Evolutionary conservation across 2,329 filamentous ascomycete species (phyloP).

Genomic region (Aspergillus chevalieri): DNA sequence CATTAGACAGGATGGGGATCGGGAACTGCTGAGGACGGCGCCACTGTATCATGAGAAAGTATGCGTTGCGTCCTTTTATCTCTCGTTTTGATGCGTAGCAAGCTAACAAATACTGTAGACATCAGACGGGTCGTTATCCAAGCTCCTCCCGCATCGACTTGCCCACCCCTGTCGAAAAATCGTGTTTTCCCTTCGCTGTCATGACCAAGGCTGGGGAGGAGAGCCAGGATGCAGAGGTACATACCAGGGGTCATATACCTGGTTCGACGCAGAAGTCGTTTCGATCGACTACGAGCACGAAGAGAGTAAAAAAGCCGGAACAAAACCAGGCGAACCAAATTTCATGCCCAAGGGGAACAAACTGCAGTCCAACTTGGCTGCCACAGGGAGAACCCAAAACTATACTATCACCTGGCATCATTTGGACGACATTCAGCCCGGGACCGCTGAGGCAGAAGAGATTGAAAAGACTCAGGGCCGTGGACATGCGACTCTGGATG

Average conservation of each 20-base stretch:
- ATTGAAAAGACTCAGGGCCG: constrained; percentile 26
- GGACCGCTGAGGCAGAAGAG: constrained; percentile 27
- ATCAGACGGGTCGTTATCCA: constrained; percentile 10
- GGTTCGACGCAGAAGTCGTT: constrained; percentile 34
- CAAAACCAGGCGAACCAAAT: constrained; percentile 17
- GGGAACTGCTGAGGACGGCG: constrained; percentile 28
- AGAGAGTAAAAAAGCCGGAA: constrained; percentile 5
- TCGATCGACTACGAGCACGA: constrained; percentile 11
- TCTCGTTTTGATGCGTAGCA: no score
- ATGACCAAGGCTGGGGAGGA: constrained; percentile 32
- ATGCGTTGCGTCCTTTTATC: constrained; percentile 2
- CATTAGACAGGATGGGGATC: constrained; percentile 28
- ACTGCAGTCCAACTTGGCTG: constrained; percentile 27
- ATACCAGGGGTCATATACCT: constrained; percentile 30
- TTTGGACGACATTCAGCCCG: constrained; percentile 21
- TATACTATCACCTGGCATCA: constrained; percentile 32
- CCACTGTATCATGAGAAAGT: constrained; percentile 32
- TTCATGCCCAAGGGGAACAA: constrained; percentile 23
- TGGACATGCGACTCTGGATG: constrained; percentile 30
- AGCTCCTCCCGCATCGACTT: constrained; percentile 27
- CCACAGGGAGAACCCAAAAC: constrained; percentile 13
- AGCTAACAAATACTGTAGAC: constrained; percentile 4
- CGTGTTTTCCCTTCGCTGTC: constrained; percentile 28
- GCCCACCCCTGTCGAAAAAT: constrained; percentile 36
- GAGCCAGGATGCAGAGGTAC: constrained; percentile 11